These are phyloP conservation scores for Aspergillus felis DNA, from an alignment of 2,329 filamentous ascomycete species.

Conservation along the genomic window DNA sequence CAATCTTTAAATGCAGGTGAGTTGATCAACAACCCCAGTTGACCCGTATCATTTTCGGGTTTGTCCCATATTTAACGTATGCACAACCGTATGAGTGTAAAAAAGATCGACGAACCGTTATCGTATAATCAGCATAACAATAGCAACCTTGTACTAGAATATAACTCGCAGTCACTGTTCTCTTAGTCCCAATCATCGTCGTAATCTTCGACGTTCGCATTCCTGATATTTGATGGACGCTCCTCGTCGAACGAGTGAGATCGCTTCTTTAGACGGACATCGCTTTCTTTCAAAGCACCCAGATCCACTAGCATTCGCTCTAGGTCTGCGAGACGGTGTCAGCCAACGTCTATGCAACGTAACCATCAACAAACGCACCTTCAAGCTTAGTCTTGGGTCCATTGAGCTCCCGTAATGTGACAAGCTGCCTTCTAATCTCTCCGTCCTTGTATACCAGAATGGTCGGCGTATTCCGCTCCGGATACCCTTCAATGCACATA, in stretches of 20 bases:
- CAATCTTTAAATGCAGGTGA: neutral
- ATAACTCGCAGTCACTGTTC: neutral
- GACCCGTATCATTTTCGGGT: neutral
- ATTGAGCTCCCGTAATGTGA: slow-evolving; percentile 78
- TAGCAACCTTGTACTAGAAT: neutral
- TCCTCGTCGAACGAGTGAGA: slow-evolving; percentile 56
- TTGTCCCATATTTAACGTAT: neutral
- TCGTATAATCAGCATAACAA: neutral
- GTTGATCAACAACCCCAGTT: neutral
- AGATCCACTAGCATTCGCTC: slow-evolving; percentile 78
- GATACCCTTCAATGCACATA: slow-evolving; percentile 94
- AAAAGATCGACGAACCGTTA: neutral
- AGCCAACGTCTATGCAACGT: slow-evolving; percentile 9
- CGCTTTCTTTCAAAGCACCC: slow-evolving; percentile 72
- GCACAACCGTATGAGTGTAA: neutral
- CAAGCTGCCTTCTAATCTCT: slow-evolving; percentile 84
- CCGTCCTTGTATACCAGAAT: slow-evolving; percentile 89
- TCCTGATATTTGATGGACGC: slow-evolving; percentile 51
- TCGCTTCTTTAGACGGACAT: slow-evolving; percentile 65
- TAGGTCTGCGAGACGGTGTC: slow-evolving; percentile 49
- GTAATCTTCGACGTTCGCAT: slow-evolving; percentile 43
- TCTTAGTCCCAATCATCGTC: slow-evolving; percentile 57
- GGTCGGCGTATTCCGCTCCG: slow-evolving; percentile 90
- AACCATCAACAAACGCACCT: slow-evolving; percentile 28
- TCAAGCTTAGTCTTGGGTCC: slow-evolving; percentile 67